Base-by-base conservation (phyloP, 1,284 basidiomycete genomes). In the Thelephora terrestris region DNA sequence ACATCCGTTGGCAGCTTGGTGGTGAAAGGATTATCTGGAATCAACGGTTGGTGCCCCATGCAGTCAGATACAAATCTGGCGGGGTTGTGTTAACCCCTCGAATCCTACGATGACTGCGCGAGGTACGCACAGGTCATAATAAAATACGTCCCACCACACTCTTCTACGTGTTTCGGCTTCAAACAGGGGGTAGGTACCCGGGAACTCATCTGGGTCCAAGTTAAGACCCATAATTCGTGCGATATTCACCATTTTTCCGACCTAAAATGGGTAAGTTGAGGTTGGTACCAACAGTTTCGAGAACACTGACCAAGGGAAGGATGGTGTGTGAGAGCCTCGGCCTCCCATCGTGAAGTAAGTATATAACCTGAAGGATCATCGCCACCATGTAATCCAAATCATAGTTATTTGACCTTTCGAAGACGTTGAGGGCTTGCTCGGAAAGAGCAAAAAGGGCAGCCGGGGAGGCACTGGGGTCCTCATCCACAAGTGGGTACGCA, bases 61-160 rank as follows among this genome's bases (percentile, higher is more conserved):
- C 70, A 71, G 57, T 86, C 84, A 4, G 84, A 79, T 27, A 81
- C 69, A 59, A 85, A 83, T 52, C 84, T 86, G 52, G 23, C 34
- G 25, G 45, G 42, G 29, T 32, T 51, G 24, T 47, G n/a, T 42
- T 12, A 23, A n/a, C 12, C n/a, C 20, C 18, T 42, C 20, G 3
- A 42, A 42, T 12, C 17, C 21, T n/a, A 21, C 16, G 12, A n/a
- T 42, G 39, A 21, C 25, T 23, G 39, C 12, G 21, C 39, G 9
- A 18, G 39, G 29, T n/a, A 74, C 79, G 59, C 59, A 85, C 84
- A 78, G 61, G 59, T 87, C 84, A 59, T 79, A 83, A 61, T 76
- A 83, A 59, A 76, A 74, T 9, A 85, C 68, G 50, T 84, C 80
- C 84, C 85, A 87, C 81, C 84, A 85, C 2, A 84, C 60, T 56